Evolutionary conservation across 2,329 filamentous ascomycete species (phyloP).

Genomic region (Colletotrichum gigasporum): DNA sequence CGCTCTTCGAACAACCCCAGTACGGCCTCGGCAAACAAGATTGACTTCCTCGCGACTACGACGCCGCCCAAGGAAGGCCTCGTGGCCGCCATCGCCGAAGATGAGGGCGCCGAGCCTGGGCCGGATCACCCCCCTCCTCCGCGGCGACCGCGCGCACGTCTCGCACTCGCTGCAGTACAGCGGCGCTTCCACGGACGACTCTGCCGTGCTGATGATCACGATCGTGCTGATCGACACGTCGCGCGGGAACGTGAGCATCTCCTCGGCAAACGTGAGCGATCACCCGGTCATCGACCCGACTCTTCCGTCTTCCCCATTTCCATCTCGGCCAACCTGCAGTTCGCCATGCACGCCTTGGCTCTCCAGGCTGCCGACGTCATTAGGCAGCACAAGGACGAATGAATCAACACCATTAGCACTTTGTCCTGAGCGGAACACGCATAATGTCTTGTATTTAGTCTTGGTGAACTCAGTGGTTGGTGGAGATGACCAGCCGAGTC

Average conservation of each 20-base stretch:
- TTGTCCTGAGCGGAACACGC: too few relatives aligned
- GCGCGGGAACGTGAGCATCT: slow-evolving; percentile 38
- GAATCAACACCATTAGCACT: too few relatives aligned
- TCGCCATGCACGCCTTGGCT: slow-evolving; percentile 63
- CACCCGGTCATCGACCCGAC: slow-evolving; percentile 43
- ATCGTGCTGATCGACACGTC: slow-evolving; percentile 39
- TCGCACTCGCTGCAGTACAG: slow-evolving; percentile 4
- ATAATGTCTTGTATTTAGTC: too few relatives aligned
- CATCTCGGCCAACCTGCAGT: slow-evolving; percentile 49
- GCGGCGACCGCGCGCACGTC: slow-evolving; percentile 11
- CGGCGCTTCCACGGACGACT: slow-evolving; percentile 15
- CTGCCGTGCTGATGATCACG: slow-evolving; percentile 31
- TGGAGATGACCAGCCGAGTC: too few relatives aligned
- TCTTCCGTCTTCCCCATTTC: slow-evolving; percentile 42
- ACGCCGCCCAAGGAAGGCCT: slow-evolving; percentile 40
- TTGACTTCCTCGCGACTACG: slow-evolving; percentile 47
- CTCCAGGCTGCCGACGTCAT: slow-evolving; percentile 71
- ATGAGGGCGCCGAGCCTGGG: slow-evolving; percentile 38
- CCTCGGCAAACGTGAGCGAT: slow-evolving; percentile 32
- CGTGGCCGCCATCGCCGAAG: slow-evolving; percentile 42
- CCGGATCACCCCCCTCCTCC: slow-evolving; percentile 44
- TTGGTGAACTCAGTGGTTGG: too few relatives aligned
- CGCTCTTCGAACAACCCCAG: slow-evolving; percentile 45
- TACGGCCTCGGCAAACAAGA: slow-evolving; percentile 46
- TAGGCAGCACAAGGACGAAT: too few relatives aligned